Evolutionary conservation across 352 stramenopile genomes (phyloP), one percentile per base, ranked within the genome.

Genomic region (Pythium periplocum): DNA sequence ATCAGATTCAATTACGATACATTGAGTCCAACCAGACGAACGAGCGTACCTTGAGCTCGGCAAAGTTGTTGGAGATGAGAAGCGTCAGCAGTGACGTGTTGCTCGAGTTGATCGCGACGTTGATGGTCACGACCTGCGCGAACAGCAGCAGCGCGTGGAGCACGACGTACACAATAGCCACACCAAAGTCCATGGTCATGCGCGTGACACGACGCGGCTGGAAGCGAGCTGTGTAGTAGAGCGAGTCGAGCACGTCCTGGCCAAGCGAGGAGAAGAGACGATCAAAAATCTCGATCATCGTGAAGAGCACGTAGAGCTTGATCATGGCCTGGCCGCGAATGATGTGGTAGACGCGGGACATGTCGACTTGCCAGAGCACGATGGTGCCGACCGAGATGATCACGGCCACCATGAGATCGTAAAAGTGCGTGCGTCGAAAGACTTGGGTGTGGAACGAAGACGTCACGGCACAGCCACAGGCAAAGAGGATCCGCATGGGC

Each of bases 241-340:
- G 72, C 45, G 86, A 95, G 69, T 99, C 95, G 42, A 99, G 75
- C 48, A 97, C 88, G 75, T 99, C 97, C 62, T 99, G 96, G 42
- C 96, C 96, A 35, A 99, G 86, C 2, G 89, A 98, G 48, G 87
- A 96, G 66, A 99, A 90, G 31, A 99, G 73, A 12, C 96, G 83
- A 69, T 99, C 96, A 61, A 99, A 98, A 45, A 99, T 97, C 64
- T 99, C 97, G 26, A 99, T 93, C 78, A 99, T 99, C 7, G 93
- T 97, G 61, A 98, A 98, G 33, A 99, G 65, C 41, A 99, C 93
- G 68, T 99, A 99, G 3, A 99, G 80, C 68, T 99, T 99, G 54
- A 99, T 97, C 86, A 98, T 98, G 11, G 89, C 89, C 64, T 98
- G 95, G n/a, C 92, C 92, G 12, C 96, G 80, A 64, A 99, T 99